Base-by-base conservation (phyloP, 1,284 basidiomycete genomes). In the Ganoderma lingzhi region DNA sequence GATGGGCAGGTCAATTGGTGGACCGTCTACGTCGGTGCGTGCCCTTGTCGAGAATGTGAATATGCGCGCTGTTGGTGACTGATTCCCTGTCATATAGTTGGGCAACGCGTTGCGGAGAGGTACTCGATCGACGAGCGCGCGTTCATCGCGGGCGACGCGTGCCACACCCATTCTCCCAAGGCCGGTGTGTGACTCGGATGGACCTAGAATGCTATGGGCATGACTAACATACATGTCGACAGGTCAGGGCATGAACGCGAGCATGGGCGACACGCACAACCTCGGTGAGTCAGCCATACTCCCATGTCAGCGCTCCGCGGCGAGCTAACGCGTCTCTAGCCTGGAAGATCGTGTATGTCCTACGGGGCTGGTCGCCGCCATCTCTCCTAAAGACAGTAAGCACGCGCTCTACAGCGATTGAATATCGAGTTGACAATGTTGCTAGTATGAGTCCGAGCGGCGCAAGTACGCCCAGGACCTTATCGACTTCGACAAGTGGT, bases 261-360 rank as follows among this genome's bases (percentile, higher is more conserved):
- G 92, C 74, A 94, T 95, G 92, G 92, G 91, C 8, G 94, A 96
- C 76, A 88, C 90, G 14, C 93, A 93, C 74, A 95, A 95, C 75
- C 84, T 95, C 19, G 85, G 90, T 89, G 55, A 17, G 79, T 75
- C 14, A 2, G 6, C 10, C 4, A 4, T 39, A 14, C 12, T 6
- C 19, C 8, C 1, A 3, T 19, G 0, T 39, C 28, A n/a, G 6
- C 19, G 23, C 5, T 30, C 4, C 17, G 14, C 14, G 35, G 14
- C 14, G 35, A 19, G 19, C 35, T 63, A 5, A 45, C 32, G 12
- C 9, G 6, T 6, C 32, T 10, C 2, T 66, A 89, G 90, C 86
- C 1, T 95, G 93, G 94, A 96, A 96, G 76, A 75, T 96, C 51
- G 84, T 84, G 1, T 87, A 93, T 65, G 93, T 94, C 14, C 79